Evolutionary conservation across 1,284 basidiomycete genomes (phyloP).

Genomic region (Vanrija pseudolonga): DNA sequence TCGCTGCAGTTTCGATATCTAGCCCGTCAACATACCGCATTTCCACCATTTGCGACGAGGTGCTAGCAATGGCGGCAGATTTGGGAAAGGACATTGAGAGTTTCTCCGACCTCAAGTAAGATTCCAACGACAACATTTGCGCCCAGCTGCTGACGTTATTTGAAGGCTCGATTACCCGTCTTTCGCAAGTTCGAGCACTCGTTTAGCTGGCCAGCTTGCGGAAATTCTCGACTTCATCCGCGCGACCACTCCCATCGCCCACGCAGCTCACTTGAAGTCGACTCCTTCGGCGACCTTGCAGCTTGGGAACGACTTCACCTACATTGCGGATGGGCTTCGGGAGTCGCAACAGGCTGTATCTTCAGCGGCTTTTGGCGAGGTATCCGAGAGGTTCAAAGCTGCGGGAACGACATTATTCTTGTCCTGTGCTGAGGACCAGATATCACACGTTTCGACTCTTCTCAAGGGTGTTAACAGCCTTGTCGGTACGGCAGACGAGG

Average conservation of each 20-base stretch:
- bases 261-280: slow-evolving; percentile 57
- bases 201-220: neutral
- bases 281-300: slow-evolving; percentile 66
- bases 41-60: slow-evolving; percentile 48
- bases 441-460: slow-evolving; percentile 50
- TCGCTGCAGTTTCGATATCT: slow-evolving; percentile 8
- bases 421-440: slow-evolving; percentile 63
- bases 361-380: slow-evolving; percentile 54
- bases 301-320: slow-evolving; percentile 81
- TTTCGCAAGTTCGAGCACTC: neutral
- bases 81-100: neutral
- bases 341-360: slow-evolving; percentile 48
- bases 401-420: slow-evolving; percentile 65
- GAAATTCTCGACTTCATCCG: slow-evolving; percentile 12
- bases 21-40: slow-evolving; percentile 25
- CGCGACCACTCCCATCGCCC: slow-evolving; percentile 67
- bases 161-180: neutral
- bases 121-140: too few species aligned
- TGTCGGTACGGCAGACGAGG: slow-evolving; percentile 65
- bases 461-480: slow-evolving; percentile 69
- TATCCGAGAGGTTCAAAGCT: slow-evolving; percentile 53
- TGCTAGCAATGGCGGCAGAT: slow-evolving; percentile 57
- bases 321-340: slow-evolving; percentile 54
- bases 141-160: neutral
- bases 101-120: neutral